These are phyloP conservation scores for Prunus davidiana DNA, from an alignment of 306 rosid genomes.

Conservation along the genomic window DNA sequence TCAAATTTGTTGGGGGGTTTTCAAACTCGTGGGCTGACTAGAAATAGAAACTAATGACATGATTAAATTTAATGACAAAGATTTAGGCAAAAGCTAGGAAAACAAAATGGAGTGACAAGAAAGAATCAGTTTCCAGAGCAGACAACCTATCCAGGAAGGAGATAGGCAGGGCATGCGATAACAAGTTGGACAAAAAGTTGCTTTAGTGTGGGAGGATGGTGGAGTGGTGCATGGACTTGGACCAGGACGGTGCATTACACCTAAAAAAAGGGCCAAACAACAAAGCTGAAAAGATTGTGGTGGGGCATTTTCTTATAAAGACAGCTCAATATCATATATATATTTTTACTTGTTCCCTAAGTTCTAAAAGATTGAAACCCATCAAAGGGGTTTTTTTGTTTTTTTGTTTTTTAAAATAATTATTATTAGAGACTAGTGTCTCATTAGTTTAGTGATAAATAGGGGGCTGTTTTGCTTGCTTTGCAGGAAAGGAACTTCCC, in stretches of 20 bases:
- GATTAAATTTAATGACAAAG: background rate
- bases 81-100: background rate
- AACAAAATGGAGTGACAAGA: background rate
- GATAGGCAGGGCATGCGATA: conserved; percentile 10
- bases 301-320: conserved; percentile 13
- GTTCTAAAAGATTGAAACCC: conserved; percentile 9
- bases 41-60: background rate
- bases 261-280: conserved; percentile 21
- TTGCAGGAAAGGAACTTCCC: background rate
- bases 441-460: background rate
- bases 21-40: background rate
- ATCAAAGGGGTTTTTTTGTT: background rate
- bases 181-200: conserved; percentile 33
- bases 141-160: conserved; percentile 26
- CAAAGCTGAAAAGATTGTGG: conserved; percentile 19
- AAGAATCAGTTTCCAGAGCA: background rate
- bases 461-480: background rate
- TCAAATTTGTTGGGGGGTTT: background rate
- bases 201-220: conserved; percentile 20
- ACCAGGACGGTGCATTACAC: conserved; percentile 41
- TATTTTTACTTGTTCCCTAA: background rate
- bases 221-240: conserved; percentile 16
- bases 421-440: background rate
- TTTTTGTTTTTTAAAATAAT: background rate
- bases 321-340: background rate